Conservation (phyloP, 768 basidiomycete genomes). For the Galerina sulciceps region DNA sequence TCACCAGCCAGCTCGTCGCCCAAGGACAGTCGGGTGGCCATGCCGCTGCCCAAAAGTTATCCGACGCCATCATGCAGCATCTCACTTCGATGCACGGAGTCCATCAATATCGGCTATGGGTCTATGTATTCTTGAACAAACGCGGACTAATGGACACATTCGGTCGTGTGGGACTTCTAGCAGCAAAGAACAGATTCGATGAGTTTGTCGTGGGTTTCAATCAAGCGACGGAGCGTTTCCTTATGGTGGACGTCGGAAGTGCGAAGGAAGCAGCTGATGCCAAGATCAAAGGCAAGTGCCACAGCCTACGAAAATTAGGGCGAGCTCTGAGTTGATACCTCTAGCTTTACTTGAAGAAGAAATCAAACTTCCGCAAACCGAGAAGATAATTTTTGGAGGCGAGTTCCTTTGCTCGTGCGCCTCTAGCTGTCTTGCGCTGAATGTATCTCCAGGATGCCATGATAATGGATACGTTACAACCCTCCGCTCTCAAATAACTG, state of each 20-base stretch:
- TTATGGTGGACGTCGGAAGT: conserved; percentile 71
- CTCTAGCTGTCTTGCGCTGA: conserved; percentile 7
- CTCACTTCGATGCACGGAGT: conserved; percentile 36
- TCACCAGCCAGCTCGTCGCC: conserved; percentile 52
- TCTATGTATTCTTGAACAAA: conserved; percentile 68
- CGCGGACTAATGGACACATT: conserved; percentile 61
- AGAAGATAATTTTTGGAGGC: conserved; percentile 74
- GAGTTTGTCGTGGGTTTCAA: conserved; percentile 74
- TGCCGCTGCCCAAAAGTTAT: conserved; percentile 53
- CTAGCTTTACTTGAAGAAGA: conserved; percentile 62
- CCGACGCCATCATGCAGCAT: conserved; percentile 41
- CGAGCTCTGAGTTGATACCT: conserved; percentile 4
- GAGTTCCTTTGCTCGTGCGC: conserved; percentile 15
- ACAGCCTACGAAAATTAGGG: conserved; percentile 4
- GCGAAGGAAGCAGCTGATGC: conserved; percentile 78
- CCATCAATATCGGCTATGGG: conserved; percentile 58
- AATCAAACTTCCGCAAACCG: conserved; percentile 64
- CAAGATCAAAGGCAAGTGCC: conserved; percentile 69
- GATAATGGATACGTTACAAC: conserved; percentile 73
- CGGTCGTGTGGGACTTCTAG: conserved; percentile 37
- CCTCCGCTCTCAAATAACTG: conserved; percentile 66
- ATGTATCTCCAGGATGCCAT: conserved; percentile 57
- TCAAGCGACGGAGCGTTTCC: conserved; percentile 67
- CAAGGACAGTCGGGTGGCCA: conserved; percentile 64
- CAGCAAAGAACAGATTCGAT: conserved; percentile 52